Conservation (phyloP, 2,329 filamentous ascomycete genomes). For the Sphaerostilbella broomeana region DNA sequence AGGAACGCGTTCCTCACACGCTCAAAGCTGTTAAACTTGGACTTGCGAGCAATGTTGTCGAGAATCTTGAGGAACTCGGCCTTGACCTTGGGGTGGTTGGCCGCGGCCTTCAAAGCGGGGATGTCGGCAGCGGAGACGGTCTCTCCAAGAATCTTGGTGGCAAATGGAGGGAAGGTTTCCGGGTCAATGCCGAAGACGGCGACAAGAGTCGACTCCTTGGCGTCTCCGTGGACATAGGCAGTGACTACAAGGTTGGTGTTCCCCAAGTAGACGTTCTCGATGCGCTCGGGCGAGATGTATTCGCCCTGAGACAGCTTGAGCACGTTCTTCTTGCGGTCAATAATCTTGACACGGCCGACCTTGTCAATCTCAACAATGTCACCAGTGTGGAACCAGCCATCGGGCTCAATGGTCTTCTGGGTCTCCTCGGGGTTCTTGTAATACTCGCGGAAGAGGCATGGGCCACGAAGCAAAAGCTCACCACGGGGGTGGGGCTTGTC, state of each 20-base stretch:
- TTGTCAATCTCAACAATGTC: conserved; percentile 85
- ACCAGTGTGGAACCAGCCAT: conserved; percentile 96
- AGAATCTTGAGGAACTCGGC: conserved; percentile 72
- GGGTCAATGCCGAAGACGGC: conserved; percentile 85
- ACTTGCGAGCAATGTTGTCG: conserved; percentile 68
- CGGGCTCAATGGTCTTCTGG: conserved; percentile 68
- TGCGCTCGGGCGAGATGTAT: conserved; percentile 94
- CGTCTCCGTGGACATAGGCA: conserved; percentile 88
- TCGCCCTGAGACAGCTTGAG: conserved; percentile 96
- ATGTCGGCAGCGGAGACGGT: conserved; percentile 58
- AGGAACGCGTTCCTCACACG: conserved; percentile 67
- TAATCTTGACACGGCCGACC: conserved; percentile 80
- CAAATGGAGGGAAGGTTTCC: conserved; percentile 73
- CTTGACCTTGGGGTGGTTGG: conserved; percentile 62
- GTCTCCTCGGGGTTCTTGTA: conserved; percentile 89
- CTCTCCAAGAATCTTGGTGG: conserved; percentile 67
- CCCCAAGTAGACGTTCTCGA: conserved; percentile 89
- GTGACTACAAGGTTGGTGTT: conserved; percentile 71
- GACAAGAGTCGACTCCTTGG: conserved; percentile 72
- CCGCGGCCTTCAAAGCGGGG: conserved; percentile 59
- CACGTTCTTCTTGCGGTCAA: conserved; percentile 98
- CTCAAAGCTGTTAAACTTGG: conserved; percentile 91
- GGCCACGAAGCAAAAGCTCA: conserved; percentile 77
- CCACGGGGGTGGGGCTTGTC: conserved; percentile 88
- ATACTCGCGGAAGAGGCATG: conserved; percentile 78